Conservation (phyloP, 257 asterid species). For the Lithospermum erythrorhizon region DNA sequence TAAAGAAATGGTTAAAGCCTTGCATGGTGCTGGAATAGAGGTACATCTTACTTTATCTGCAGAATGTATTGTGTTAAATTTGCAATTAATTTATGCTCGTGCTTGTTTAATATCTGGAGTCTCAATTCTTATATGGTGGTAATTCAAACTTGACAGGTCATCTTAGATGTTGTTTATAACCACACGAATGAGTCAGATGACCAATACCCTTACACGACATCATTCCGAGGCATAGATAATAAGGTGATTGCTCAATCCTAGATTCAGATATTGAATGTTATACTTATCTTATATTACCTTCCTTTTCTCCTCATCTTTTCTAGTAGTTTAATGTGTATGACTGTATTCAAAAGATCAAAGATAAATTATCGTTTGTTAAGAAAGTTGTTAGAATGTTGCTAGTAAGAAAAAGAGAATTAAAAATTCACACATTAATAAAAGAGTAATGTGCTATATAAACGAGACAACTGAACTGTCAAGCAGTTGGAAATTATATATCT, state of each 20-base stretch:
- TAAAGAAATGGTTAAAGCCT: constrained; percentile 90
- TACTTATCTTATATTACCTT: no score
- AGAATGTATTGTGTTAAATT: constrained; percentile 6
- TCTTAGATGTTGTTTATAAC: constrained; percentile 91
- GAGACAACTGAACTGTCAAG: no score
- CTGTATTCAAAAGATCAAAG: not conserved
- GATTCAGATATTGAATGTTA: not conserved
- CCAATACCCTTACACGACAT: constrained; percentile 72
- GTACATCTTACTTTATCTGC: constrained; percentile 21
- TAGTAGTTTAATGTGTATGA: not conserved
- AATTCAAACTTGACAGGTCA: constrained; percentile 49
- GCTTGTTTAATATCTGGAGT: constrained; percentile 3
- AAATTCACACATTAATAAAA: not conserved
- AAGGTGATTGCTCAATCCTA: constrained; percentile 44
- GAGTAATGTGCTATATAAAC: no score
- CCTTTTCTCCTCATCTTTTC: not conserved
- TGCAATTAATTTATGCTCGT: constrained; percentile 2
- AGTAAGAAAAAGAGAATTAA: not conserved
- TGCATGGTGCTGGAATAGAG: constrained; percentile 94
- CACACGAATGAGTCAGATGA: constrained; percentile 98
- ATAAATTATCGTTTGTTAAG: no score
- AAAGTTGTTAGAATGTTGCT: not conserved
- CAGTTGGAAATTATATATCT: no score
- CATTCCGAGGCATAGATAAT: constrained; percentile 98
- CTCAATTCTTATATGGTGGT: constrained; percentile 5